Base-by-base conservation (phyloP, 176 grass and related monocot genomes). In the Coix lacrymajobi region DNA sequence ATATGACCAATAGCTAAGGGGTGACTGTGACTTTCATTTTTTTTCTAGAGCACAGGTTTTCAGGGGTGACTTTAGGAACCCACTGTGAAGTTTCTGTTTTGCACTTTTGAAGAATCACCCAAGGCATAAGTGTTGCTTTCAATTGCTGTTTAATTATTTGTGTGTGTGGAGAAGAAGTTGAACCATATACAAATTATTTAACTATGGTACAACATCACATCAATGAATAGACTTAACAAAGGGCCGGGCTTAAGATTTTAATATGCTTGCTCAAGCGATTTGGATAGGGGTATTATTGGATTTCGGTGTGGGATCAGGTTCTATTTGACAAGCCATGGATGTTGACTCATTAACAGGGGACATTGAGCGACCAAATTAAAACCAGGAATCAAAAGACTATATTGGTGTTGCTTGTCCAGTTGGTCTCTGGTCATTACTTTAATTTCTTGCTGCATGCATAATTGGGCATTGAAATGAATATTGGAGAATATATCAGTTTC, bases 281-380 rank as follows among this genome's bases (percentile, higher is more conserved):
- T 52, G 51, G 86, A 81, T 83, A 84, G 37, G 57, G 81, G 78
- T 81, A 81, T 83, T 76, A 79, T 64, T 83, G 58, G 65, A 66
- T 20, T n/a, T n/a, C 12, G 28, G 58, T 57, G 70, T 79, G 40
- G 79, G 68, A 86, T 91, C 91, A 90, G 83, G 92, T 90, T 58
- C 63, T 39, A 30, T 79, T 83, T 86, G 88, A 91, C 86, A 84
- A 94, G 71, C 80, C 80, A 91, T 69, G 64, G 86, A 91, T 91
- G 92, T 78, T 78, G 92, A 94, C 92, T 75, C 56, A 24, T 66
- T 78, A 84, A 94, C 88, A 84, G 85, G 83, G 71, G 56, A 78
- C 43, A 68, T 3, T 56, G 37, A 12, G 56, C 56, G n/a, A 89
- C 81, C 46, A 57, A 81, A 89, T 89, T 76, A 39, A 81, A 73